Evolutionary conservation across 768 basidiomycete species (phyloP).

Genomic region (Rubroboletus pulcherrimus): DNA sequence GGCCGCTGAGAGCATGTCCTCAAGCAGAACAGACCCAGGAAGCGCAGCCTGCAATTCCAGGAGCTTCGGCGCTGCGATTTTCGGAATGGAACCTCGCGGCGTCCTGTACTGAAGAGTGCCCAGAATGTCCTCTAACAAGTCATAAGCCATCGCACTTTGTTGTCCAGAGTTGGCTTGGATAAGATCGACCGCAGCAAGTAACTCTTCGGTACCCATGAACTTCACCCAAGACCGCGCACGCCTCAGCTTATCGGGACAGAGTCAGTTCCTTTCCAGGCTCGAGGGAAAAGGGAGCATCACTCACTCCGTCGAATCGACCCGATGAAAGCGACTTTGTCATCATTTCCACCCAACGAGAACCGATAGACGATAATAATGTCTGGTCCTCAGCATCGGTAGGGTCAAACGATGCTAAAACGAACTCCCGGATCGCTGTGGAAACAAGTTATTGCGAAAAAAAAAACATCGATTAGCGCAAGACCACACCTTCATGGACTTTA

Average conservation of each 20-base stretch:
- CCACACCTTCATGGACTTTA: constrained; percentile 35
- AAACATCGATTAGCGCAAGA: not conserved
- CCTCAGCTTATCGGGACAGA: constrained; percentile 9
- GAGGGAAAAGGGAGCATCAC: not conserved
- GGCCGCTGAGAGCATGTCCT: constrained; percentile 45
- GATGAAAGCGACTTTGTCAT: constrained; percentile 15
- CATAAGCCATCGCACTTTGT: not conserved
- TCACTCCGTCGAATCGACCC: constrained; percentile 8
- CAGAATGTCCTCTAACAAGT: constrained; percentile 38
- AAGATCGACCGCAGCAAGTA: constrained; percentile 44
- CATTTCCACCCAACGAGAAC: constrained; percentile 39
- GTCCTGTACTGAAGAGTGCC: constrained; percentile 25
- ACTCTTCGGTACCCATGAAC: constrained; percentile 42
- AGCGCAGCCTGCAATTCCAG: constrained; percentile 35
- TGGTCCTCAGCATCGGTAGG: constrained; percentile 36
- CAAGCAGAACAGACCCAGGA: constrained; percentile 37
- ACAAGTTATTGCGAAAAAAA: not conserved
- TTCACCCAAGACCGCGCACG: constrained; percentile 45
- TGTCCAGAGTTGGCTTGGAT: constrained; percentile 18
- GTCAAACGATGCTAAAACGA: constrained; percentile 42
- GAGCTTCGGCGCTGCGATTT: constrained; percentile 35
- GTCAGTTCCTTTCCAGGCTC: not conserved
- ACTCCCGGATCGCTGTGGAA: constrained; percentile 36
- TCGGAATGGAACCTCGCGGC: not conserved
- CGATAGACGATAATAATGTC: constrained; percentile 37